phyloP scores from a whole-genome alignment of 2,329 filamentous ascomycete genomes.

The Corinectria fuckeliana region DNA sequence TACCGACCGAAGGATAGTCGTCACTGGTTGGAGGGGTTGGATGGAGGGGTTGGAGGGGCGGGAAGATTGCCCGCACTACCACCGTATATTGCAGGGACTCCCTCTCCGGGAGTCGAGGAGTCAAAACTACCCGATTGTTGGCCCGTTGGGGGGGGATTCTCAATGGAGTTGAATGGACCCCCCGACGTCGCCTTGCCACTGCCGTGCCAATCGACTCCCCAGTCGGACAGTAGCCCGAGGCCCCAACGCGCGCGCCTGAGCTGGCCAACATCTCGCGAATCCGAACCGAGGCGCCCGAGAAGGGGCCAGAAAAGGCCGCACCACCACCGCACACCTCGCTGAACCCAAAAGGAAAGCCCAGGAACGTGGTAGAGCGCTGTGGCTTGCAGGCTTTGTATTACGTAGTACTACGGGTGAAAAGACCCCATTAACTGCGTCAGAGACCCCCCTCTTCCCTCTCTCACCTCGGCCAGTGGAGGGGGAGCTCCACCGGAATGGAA shows the following conservation, averaged over 20 bases:
- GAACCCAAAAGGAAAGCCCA: slow-evolving; percentile 15
- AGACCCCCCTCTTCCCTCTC: too few relatives aligned
- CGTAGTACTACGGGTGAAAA: too few relatives aligned
- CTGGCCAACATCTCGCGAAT: slow-evolving; percentile 15
- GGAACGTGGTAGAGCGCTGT: slow-evolving; percentile 5
- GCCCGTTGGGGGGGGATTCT: slow-evolving; percentile 32
- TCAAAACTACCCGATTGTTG: slow-evolving; percentile 28
- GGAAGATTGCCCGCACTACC: slow-evolving; percentile 8
- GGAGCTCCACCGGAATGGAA: slow-evolving; percentile 33
- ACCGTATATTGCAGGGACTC: slow-evolving; percentile 2
- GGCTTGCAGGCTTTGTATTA: not conserved
- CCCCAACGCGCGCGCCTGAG: slow-evolving; percentile 33
- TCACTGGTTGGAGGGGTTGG: slow-evolving; percentile 1
- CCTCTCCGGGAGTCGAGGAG: too few relatives aligned
- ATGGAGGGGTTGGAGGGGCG: slow-evolving; percentile 13
- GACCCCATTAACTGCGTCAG: not conserved
- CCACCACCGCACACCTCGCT: slow-evolving; percentile 10
- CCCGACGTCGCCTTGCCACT: slow-evolving; percentile 34
- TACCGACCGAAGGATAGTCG: slow-evolving; percentile 1
- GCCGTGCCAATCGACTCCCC: slow-evolving; percentile 39
- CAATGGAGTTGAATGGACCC: slow-evolving; percentile 22
- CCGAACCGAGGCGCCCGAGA: slow-evolving; percentile 32
- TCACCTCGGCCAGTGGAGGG: slow-evolving; percentile 1
- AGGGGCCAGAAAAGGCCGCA: slow-evolving; percentile 36
- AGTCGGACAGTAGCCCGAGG: slow-evolving; percentile 39